These are phyloP conservation scores for Aspergillus japonicus DNA, from an alignment of 2,329 filamentous ascomycete species.

Conservation along the genomic window DNA sequence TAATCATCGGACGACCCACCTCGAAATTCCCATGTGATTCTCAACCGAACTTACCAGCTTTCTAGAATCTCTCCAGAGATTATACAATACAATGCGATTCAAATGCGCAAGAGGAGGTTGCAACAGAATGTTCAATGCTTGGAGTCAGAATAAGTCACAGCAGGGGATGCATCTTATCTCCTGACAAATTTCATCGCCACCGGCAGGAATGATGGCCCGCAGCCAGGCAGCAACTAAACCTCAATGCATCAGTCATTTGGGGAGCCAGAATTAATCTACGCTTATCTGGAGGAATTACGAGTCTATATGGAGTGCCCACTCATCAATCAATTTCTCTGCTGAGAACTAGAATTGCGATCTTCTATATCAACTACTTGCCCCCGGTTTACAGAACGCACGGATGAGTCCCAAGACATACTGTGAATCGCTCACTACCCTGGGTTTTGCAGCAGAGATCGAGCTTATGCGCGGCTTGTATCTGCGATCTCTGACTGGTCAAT, in stretches of 20 bases:
- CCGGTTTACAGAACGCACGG: too few species aligned
- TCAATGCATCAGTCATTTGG: slow-evolving; percentile 19
- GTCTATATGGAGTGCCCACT: too few species aligned
- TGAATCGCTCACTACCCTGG: not conserved
- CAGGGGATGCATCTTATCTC: not conserved
- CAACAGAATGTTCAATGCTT: too few species aligned
- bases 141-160: not conserved
- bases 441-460: not conserved
- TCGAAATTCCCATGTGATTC: slow-evolving; percentile 14
- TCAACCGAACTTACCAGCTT: not conserved
- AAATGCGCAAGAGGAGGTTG: too few species aligned
- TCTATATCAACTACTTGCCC: too few species aligned
- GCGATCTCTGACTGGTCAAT: not conserved
- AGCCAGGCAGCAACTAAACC: slow-evolving; percentile 20
- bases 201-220: slow-evolving; percentile 1
- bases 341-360: too few species aligned
- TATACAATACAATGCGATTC: too few species aligned
- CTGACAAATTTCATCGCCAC: slow-evolving; percentile 15
- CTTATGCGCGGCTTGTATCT: too few species aligned
- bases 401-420: not conserved
- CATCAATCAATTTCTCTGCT: too few species aligned
- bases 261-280: too few species aligned
- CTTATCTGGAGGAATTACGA: too few species aligned
- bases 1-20: slow-evolving; percentile 16
- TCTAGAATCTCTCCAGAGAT: too few species aligned